Percentiles rank a stretch among this genome's conserved stretches.
Evolutionary conservation across 176 grass and related monocot species (phyloP).

Genomic region (Hyparrhenia diplandra): DNA sequence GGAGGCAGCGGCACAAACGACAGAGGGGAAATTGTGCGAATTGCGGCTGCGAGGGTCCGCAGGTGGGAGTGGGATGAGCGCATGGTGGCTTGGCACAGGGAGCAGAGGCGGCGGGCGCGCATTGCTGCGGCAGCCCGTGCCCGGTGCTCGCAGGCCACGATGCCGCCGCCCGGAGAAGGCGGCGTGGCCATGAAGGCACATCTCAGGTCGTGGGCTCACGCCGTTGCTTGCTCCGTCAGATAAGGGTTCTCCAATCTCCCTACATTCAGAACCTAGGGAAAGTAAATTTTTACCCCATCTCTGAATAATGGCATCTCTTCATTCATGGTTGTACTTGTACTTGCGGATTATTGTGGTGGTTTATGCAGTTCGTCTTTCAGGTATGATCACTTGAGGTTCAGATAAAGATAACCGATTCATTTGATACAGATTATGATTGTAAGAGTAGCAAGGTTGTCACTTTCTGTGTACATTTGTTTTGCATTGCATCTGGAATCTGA

Average conservation of each 20-base stretch:
- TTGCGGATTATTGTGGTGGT: not conserved
- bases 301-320: not conserved
- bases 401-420: not conserved
- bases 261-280: not conserved
- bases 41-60: no score
- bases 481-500: slow-evolving; percentile 4
- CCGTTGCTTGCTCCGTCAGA: slow-evolving; percentile 57
- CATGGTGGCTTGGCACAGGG: not conserved
- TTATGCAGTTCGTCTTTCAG: not conserved
- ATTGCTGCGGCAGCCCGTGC: not conserved
- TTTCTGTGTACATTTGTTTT: slow-evolving; percentile 28
- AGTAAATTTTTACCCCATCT: not conserved
- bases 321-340: not conserved
- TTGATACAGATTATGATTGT: not conserved
- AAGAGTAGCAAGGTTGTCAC: slow-evolving; percentile 8
- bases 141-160: slow-evolving; percentile 22
- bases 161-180: slow-evolving; percentile 27
- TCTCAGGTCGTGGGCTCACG: slow-evolving; percentile 68
- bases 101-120: slow-evolving; percentile 11
- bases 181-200: slow-evolving; percentile 70
- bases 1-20: no score
- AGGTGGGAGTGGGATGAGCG: not conserved
- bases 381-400: not conserved
- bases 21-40: no score
- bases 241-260: not conserved